A percentile compares a stretch with the other conserved stretches of the same genome.
These are phyloP conservation scores for Whalleya microplaca DNA, from an alignment of 2,329 filamentous ascomycete species.

Conservation along the genomic window DNA sequence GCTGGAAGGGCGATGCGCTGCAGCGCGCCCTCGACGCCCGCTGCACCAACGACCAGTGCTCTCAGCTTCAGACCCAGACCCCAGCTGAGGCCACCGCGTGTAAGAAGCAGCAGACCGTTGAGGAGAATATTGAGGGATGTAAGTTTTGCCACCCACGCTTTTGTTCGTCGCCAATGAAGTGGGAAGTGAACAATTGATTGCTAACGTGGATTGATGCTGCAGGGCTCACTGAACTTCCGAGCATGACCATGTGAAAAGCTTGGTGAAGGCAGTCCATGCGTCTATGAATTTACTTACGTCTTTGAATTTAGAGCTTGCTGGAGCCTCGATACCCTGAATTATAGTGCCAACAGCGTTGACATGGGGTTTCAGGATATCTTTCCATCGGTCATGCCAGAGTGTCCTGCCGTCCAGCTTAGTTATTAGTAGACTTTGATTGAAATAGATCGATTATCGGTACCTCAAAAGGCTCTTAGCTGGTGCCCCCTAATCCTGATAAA, in stretches of 20 bases:
- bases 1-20: constrained; percentile 40
- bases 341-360: too few relatives aligned
- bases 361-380: too few relatives aligned
- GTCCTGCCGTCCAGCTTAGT: too few relatives aligned
- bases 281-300: too few relatives aligned
- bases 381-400: too few relatives aligned
- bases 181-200: constrained; percentile 6
- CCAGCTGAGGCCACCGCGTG: constrained; percentile 29
- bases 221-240: constrained; percentile 25
- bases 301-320: too few relatives aligned
- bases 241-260: constrained; percentile 15
- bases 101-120: constrained; percentile 28
- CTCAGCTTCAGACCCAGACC: constrained; percentile 28
- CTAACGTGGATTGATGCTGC: not conserved
- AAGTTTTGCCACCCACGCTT: not conserved
- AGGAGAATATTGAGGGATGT: constrained; percentile 29
- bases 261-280: not conserved
- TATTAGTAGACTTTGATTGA: too few relatives aligned
- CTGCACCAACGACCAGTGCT: constrained; percentile 36
- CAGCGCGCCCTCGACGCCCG: constrained; percentile 35
- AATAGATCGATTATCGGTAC: too few relatives aligned
- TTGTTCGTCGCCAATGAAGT: not conserved
- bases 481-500: too few relatives aligned
- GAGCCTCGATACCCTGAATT: too few relatives aligned
- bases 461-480: too few relatives aligned